These are phyloP conservation scores for Saturnispora halmiae DNA, from an alignment of 805 yeast species.

Conservation along the genomic window DNA sequence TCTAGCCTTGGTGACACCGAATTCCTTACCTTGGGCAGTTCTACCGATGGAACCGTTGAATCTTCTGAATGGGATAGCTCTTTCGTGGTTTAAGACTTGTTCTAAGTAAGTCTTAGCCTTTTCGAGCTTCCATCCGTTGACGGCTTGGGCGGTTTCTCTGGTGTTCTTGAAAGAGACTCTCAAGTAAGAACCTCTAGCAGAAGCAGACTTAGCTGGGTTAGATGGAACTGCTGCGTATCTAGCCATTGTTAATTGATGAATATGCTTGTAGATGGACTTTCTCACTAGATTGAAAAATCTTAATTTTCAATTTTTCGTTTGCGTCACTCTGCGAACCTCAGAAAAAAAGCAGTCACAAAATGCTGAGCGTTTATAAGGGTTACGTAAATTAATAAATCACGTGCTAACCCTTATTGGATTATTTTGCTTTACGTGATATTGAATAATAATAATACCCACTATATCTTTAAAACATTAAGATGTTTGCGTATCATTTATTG, in stretches of 20 bases:
- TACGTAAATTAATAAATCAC: neutral
- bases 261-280: constrained; percentile 5
- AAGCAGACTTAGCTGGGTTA: constrained; percentile 98
- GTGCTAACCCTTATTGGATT: constrained; percentile 7
- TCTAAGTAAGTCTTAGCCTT: constrained; percentile 93
- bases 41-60: constrained; percentile 95
- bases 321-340: neutral
- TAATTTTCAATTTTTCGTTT: constrained; percentile 3
- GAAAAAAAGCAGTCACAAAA: constrained; percentile 5
- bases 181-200: constrained; percentile 98
- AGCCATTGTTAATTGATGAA: constrained; percentile 53
- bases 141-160: constrained; percentile 98
- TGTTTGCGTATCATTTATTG: no score
- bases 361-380: constrained; percentile 5
- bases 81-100: constrained; percentile 94
- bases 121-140: constrained; percentile 95
- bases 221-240: constrained; percentile 99
- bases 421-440: no score
- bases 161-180: constrained; percentile 99
- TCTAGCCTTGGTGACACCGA: constrained; percentile 99
- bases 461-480: no score
- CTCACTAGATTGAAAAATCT: constrained; percentile 4
- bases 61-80: constrained; percentile 99
- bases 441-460: no score
- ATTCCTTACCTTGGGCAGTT: constrained; percentile 99